Evolutionary conservation across 2,329 filamentous ascomycete genomes (phyloP), one percentile per base, ranked within the genome.

Genomic region (Trichoderma sp.): DNA sequence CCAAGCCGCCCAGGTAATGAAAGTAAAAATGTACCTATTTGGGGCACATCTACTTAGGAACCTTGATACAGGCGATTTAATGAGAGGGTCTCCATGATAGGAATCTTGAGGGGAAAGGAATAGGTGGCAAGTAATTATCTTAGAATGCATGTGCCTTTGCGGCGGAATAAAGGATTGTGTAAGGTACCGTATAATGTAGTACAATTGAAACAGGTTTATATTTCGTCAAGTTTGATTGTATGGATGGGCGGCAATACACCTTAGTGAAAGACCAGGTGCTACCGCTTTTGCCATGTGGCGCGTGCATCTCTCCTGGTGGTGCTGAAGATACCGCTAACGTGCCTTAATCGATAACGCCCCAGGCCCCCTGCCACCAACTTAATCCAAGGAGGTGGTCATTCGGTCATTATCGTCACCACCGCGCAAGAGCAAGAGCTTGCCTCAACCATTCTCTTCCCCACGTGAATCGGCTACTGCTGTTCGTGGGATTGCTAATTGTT

Each of bases 391-490:
- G 61, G 50, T 62, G 70, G 61, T 71, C 70, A 71, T 66, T 68
- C 64, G 70, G 57, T 65, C 70, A 71, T 57, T 71, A 58, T 63
- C 43, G 43, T 63, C 64, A 68, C 61, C 34, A 63, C 39, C 15
- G 7, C 39, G 36, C 50, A 12, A 68, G 47, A 53, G 61, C 28
- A 23, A 15, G 17, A 65, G 34, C 61, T 65, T 47, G 39, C 68
- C 61, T 71, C 61, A 23, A 55, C 57, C 63, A 71, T 71, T 71
- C 57, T 55, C 64, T 63, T 43, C 34, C 64, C 64, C 70, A 71
- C 70, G 70, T 71, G 64, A 50, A 68, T n/a, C 32, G 43, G 53
- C 43, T 13, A 23, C 47, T n/a, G 43, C 13, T 63, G 39, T 32
- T 61, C n/a, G 50, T 66, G 32, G 67, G 28, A 26, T 59, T 69